Percentiles rank a stretch among this genome's conserved stretches.
These are phyloP conservation scores for Polyporus arcularius DNA, from an alignment of 768 basidiomycete genomes.

Conservation along the genomic window DNA sequence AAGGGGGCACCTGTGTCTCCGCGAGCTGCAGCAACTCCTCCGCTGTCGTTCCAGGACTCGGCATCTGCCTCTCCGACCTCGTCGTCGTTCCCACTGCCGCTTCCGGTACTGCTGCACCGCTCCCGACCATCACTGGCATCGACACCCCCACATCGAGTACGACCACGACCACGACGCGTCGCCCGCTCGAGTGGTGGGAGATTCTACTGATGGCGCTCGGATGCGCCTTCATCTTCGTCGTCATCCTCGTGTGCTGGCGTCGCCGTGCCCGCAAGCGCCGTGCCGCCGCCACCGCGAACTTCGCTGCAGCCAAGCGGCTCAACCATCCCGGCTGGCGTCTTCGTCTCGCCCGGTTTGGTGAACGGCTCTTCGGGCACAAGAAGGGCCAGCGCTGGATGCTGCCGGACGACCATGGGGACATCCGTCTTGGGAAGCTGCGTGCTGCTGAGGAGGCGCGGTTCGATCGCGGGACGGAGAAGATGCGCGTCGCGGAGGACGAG, in stretches of 20 bases:
- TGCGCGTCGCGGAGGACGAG: conserved; percentile 33
- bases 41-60: conserved; percentile 66
- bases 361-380: conserved; percentile 57
- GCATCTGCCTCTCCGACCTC: conserved; percentile 78
- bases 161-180: conserved; percentile 27
- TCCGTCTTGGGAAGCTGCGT: conserved; percentile 51
- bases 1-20: conserved; percentile 61
- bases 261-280: conserved; percentile 69
- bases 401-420: conserved; percentile 41
- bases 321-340: conserved; percentile 54
- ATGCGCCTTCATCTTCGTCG: conserved; percentile 74
- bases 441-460: conserved; percentile 53
- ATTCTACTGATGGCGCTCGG: conserved; percentile 83
- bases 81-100: conserved; percentile 52
- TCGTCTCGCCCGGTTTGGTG: conserved; percentile 57
- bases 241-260: conserved; percentile 69
- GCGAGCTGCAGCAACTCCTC: conserved; percentile 60
- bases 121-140: conserved; percentile 61
- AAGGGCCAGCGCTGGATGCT: conserved; percentile 27
- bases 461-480: conserved; percentile 36
- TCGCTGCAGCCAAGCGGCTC: conserved; percentile 61
- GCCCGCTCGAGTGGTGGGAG: conserved; percentile 74
- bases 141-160: conserved; percentile 41
- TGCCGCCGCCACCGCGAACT: conserved; percentile 63
- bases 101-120: conserved; percentile 45